Base-by-base conservation (phyloP, 371 early-diverging fungal genomes). In the Actinomortierella ambigua region DNA sequence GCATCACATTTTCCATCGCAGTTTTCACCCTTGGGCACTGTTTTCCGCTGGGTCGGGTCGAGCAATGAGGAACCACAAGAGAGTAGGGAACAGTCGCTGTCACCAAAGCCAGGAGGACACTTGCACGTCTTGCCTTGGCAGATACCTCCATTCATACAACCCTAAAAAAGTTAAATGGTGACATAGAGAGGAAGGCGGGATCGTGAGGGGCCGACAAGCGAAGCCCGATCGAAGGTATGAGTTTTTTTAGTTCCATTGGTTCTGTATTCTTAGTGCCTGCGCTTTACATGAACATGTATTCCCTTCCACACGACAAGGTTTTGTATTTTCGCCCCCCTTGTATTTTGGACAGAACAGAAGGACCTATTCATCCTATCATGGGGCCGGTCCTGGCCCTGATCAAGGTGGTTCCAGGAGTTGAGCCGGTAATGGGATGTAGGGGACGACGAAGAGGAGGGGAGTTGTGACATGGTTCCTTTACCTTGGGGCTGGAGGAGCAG, bases 31-130 rank as follows among this genome's bases (percentile, higher is more conserved):
- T 63, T 8, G 3, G 52, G 14, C 3, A 54, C 67, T 0, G 75
- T 67, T 0, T 59, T 18, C 23, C 75, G 60, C 29, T 67, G 75
- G 15, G 67, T 59, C 3, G 64, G 43, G 2, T 56, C 75, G 7
- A 40, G 63, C 46, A 67, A 28, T 11, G 67, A 46, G 1, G 75
- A 73, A 6, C 68, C 68, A 40, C 75, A 73, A 2, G 75, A 3
- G 23, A 73, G 26, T 47, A 67, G 64, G 17, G 47, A 9, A 27
- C 75, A 73, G 29, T 73, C 75, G 26, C 41, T 53, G 29, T 68
- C 75, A 18, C 75, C 75, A 41, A 73, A 73, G 0, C 75, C 75
- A 13, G 75, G 52, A 22, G 47, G 51, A 41, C 75, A 73, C 6
- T 54, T 60, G 27, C 75, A 73, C 0, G 24, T 34, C 11, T 59